Evolutionary conservation across 306 rosid genomes (phyloP).

Genomic region (Lathyrus aphaca): DNA sequence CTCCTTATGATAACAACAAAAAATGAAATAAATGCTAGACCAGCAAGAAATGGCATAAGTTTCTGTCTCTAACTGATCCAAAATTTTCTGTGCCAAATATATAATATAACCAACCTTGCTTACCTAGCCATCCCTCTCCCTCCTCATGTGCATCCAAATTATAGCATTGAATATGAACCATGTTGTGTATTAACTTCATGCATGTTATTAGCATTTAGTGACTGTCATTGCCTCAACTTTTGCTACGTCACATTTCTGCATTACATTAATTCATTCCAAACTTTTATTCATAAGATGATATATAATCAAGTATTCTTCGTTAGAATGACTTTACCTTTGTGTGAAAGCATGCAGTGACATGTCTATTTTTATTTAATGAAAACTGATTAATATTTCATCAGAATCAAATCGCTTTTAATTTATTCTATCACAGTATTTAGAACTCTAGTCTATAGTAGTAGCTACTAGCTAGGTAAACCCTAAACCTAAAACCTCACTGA

Average conservation of each 20-base stretch:
- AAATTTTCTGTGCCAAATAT: conserved; percentile 4
- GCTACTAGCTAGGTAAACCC: too few species aligned
- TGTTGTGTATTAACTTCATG: conserved; percentile 8
- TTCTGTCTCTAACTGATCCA: conserved; percentile 16
- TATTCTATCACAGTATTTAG: background rate
- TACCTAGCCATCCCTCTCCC: background rate
- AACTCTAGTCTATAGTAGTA: background rate
- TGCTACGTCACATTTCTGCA: background rate
- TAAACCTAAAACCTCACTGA: background rate
- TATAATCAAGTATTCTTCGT: too few species aligned
- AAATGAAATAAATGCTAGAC: conserved; percentile 4
- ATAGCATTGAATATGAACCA: conserved; percentile 2
- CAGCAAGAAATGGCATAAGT: background rate
- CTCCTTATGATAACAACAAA: background rate
- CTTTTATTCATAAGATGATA: background rate
- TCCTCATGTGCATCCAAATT: conserved; percentile 11
- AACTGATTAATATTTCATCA: background rate
- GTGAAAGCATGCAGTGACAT: background rate
- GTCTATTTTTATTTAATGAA: background rate
- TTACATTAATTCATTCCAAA: conserved; percentile 5
- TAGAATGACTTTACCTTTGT: background rate
- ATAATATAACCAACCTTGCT: background rate
- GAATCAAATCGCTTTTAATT: background rate
- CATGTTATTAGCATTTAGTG: conserved; percentile 22
- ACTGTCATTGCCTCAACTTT: conserved; percentile 6